Base-by-base conservation (phyloP, 371 early-diverging fungal genomes). In the Saksenaea vasiformis region DNA sequence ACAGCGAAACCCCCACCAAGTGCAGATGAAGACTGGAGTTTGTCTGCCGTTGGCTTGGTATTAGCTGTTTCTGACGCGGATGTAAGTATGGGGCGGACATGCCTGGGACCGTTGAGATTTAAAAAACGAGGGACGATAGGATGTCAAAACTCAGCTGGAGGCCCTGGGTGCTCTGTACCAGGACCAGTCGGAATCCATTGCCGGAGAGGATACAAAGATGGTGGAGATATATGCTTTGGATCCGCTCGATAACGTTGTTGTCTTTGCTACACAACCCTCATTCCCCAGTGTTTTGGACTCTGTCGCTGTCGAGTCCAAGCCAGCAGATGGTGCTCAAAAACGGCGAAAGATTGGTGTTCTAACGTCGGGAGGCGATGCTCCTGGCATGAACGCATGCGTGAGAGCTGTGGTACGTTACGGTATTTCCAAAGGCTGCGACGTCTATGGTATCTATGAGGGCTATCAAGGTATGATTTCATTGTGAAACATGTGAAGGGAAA, bases 351-450 rank as follows among this genome's bases (percentile, higher is more conserved):
- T 99, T 69, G 98, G 92, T 54, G 86, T 99, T 22, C 71, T 99
- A 56, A 99, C 99, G 13, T 94, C 94, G 54, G 99, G 99, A 36
- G 99, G 99, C 38, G 99, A 99, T 80, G 92, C 97, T 1, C 95
- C 95, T 9, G 99, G 99, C 28, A 99, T 99, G 99, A 99, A 99
- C 74, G 91, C 98, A 17, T 93, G 93, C 28, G 98, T 99, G 19
- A 88, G 99, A 56, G 90, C 95, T 13, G 91, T 98, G 37, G 94
- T 98, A 8, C 87, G 99, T 54, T 91, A 94, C 60, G 92, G 96
- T 19, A 89, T 95, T 59, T 85, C 89, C 36, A 83, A 87, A 34
- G 93, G 91, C 1, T 95, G 95, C 72, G 83, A 91, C 24, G 92
- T 97, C 0, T 98, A 87, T 79, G 93, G 91, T 13, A 90, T 99